Evolutionary conservation across 306 rosid genomes (phyloP), one percentile per base, ranked within the genome.

Genomic region (Gastrolobium bilobum): DNA sequence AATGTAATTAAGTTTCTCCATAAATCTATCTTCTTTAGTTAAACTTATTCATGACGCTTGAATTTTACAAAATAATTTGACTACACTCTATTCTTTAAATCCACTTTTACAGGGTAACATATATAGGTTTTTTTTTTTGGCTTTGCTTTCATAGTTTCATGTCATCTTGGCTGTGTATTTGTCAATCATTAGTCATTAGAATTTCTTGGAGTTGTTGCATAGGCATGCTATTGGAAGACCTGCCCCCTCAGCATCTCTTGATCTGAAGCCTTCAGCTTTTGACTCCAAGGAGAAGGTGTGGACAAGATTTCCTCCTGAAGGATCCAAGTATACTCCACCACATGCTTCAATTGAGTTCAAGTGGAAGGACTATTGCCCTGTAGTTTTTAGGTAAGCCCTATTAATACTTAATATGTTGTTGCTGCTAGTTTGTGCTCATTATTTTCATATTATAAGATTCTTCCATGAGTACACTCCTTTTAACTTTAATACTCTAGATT

Each of bases 351-450:
- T 81, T 82, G 98, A 94, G 73, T 94, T 94, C 69, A 92, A 73
- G 79, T 94, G 98, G 98, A 94, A 94, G 84, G 98, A 94, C 64
- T 94, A 92, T 75, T 92, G 98, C 68, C 98, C 98, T 0, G 86
- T 94, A 78, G 98, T 94, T 68, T 94, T 94, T 87, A 92, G 97
- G 97, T 93, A 73, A 73, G 79, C 9, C 60, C 43, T 53, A 30
- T 60, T 51, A 54, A 8, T 42, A 47, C 52, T 5, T 38, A 29
- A 8, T 56, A 0, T 20, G 1, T 34, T 78, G 4, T 7, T 31
- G 34, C 13, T 47, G 7, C 40, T 46, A 52, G 14, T 44, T 56
- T 68, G 42, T 26, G 10, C 44, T 51, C 39, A 3, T 61, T 10
- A 53, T 44, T 70, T n/a, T 7, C 34, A 9, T 53, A 8, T n/a